Base-by-base conservation (phyloP, 169 alveolate genomes). In the Plasmodium adleri region DNA sequence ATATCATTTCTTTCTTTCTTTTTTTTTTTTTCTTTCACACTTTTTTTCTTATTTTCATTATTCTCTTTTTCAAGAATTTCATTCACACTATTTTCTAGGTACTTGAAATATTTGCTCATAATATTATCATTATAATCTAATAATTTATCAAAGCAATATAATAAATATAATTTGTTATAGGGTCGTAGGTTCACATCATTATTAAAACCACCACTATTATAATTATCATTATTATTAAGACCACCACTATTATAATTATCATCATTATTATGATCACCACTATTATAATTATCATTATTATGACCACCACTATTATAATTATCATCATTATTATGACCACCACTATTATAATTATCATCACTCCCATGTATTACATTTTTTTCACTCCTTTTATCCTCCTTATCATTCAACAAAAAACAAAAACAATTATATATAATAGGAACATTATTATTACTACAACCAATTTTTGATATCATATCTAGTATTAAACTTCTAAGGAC, bases 81-180 rank as follows among this genome's bases (percentile, higher is more conserved):
- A 3, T 28, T 43, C 39, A 83, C 15, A 3, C 24, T 43, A 54
- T 20, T 64, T 26, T 70, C 86, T 24, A 86, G 43, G 72, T 86
- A 86, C 45, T 86, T 86, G 50, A 86, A 86, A 47, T 86, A 86
- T 72, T 86, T 86, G 47, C 92, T 86, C 45, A 86, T 72, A 62
- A 86, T 72, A 47, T 86, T 86, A 60, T 86, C 92, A 56, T 86
- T 86, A 17, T 43, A 47, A 17, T 86, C 88, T 28, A 86, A 66
- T 59, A 86, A 62, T 62, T 86, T 86, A 43, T 86, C 92, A 66
- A 71, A 86, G 47, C 87, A 71, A 47, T 86, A 74, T 72, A 86
- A 45, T 54, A 71, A 13, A 43, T 71, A 62, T 47, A 86, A 49
- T 9, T 71, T 86, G 45, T 71, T 86, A 43, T 58, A 86, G 1